Percentiles rank a stretch among this genome's conserved stretches.
These are phyloP conservation scores for Amanita inopinata DNA, from an alignment of 768 basidiomycete species.

Conservation along the genomic window DNA sequence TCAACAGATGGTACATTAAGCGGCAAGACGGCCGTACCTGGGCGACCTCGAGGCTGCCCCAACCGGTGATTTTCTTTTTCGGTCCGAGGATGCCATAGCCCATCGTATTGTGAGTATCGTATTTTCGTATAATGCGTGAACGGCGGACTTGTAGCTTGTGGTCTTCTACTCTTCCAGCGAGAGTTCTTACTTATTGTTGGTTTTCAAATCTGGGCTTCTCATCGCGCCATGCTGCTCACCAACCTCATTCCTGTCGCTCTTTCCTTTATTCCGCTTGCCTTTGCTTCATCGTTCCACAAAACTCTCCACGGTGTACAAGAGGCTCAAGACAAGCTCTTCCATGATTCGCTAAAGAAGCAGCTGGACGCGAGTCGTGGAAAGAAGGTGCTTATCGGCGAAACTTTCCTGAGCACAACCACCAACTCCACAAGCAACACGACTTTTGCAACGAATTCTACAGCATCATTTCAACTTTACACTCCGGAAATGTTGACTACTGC, in stretches of 20 bases:
- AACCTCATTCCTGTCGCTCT: not conserved
- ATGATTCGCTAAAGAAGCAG: slow-evolving; percentile 1
- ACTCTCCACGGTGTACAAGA: slow-evolving; percentile 1
- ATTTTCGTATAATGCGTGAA: not conserved
- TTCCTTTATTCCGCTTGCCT: not conserved
- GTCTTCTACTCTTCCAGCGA: not conserved
- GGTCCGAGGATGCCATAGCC: too few species aligned
- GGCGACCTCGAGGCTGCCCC: too few species aligned
- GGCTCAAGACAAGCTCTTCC: not conserved
- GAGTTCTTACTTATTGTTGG: too few species aligned
- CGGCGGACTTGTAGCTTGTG: not conserved
- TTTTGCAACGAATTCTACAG: slow-evolving; percentile 9
- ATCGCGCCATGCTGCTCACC: slow-evolving; percentile 2
- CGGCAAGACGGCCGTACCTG: too few species aligned
- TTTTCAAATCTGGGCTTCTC: not conserved
- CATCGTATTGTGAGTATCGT: not conserved
- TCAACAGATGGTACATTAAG: too few species aligned
- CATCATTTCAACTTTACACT: slow-evolving; percentile 12
- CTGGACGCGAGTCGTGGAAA: not conserved
- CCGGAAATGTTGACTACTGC: slow-evolving; percentile 9
- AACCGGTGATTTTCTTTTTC: too few species aligned
- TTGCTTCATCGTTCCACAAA: slow-evolving; percentile 2
- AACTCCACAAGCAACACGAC: slow-evolving; percentile 1
- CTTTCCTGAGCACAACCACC: not conserved
- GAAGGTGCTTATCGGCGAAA: not conserved